Percentiles rank a stretch among this genome's conserved stretches.
Evolutionary conservation across 345 rosid genomes (phyloP).

Genomic region (Citrus inodora): DNA sequence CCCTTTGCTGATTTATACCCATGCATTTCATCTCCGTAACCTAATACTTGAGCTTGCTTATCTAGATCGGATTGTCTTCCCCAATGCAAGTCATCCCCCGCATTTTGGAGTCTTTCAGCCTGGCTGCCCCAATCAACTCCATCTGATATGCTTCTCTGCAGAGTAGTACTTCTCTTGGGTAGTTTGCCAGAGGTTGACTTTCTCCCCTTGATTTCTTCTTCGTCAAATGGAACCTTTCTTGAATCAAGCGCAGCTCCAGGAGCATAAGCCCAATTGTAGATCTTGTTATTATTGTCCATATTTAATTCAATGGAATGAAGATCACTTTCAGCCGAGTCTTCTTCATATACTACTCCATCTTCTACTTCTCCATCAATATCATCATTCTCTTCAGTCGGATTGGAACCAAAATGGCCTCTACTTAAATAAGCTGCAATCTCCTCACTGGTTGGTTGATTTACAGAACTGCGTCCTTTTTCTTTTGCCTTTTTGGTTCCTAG

Average conservation of each 20-base stretch:
- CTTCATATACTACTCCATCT: constrained; percentile 45
- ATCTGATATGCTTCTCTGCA: constrained; percentile 82
- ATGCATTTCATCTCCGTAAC: constrained; percentile 53
- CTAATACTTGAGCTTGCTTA: constrained; percentile 40
- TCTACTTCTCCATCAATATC: constrained; percentile 65
- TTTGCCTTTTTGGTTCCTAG: constrained; percentile 59
- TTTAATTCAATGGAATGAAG: constrained; percentile 82
- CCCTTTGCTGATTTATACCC: constrained; percentile 60
- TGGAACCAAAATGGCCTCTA: constrained; percentile 39
- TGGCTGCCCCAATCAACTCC: constrained; percentile 70
- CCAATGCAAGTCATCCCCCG: constrained; percentile 55
- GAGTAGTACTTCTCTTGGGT: constrained; percentile 53
- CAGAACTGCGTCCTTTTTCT: constrained; percentile 50
- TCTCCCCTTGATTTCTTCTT: constrained; percentile 56
- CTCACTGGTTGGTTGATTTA: constrained; percentile 39
- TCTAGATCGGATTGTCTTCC: constrained; percentile 47
- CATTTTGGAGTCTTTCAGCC: constrained; percentile 45
- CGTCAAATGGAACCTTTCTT: constrained; percentile 31
- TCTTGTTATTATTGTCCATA: constrained; percentile 54
- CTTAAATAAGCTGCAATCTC: constrained; percentile 53
- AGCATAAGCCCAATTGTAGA: constrained; percentile 59
- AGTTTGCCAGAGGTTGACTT: constrained; percentile 53
- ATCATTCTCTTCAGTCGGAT: constrained; percentile 39
- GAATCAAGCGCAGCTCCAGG: constrained; percentile 32
- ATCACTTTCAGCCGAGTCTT: constrained; percentile 80